Evolutionary conservation across 306 rosid species (phyloP).

Genomic region (Quercus berberidifolia): DNA sequence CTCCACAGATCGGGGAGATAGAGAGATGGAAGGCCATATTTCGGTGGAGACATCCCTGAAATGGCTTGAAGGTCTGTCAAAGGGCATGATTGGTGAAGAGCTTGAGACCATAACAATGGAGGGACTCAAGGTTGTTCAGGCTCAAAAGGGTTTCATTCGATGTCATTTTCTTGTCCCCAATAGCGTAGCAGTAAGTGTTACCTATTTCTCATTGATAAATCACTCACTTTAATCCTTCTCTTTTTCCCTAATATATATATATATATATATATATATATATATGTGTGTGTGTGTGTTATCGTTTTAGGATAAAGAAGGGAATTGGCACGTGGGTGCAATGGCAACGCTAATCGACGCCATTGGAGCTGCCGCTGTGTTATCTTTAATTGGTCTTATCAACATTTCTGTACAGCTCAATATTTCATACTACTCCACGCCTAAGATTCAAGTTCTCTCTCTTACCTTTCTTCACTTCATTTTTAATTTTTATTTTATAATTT

Average conservation of each 20-base stretch:
- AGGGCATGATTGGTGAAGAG: background rate
- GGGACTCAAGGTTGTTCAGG: constrained; percentile 15
- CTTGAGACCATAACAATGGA: constrained; percentile 5
- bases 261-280: too few species aligned
- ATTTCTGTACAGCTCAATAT: constrained; percentile 28
- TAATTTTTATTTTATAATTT: background rate
- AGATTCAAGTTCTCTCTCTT: constrained; percentile 26
- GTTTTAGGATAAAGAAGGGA: constrained; percentile 38
- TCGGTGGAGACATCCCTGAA: background rate
- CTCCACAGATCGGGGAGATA: background rate
- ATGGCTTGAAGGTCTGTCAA: constrained; percentile 8
- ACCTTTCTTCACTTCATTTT: background rate
- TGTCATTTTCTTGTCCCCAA: constrained; percentile 18
- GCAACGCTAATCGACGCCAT: constrained; percentile 34
- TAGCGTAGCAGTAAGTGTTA: constrained; percentile 7
- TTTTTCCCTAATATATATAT: too few species aligned
- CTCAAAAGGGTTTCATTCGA: constrained; percentile 13
- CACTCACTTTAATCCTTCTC: background rate
- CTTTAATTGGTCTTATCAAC: background rate
- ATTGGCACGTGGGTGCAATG: constrained; percentile 51
- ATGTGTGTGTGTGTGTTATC: too few species aligned
- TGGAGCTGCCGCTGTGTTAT: background rate
- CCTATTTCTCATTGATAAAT: background rate
- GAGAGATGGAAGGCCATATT: background rate
- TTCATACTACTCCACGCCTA: constrained; percentile 32